A percentile compares a stretch with the other conserved stretches of the same genome.
Conservation (phyloP, 1,284 basidiomycete species). For the Boletus mariae region DNA sequence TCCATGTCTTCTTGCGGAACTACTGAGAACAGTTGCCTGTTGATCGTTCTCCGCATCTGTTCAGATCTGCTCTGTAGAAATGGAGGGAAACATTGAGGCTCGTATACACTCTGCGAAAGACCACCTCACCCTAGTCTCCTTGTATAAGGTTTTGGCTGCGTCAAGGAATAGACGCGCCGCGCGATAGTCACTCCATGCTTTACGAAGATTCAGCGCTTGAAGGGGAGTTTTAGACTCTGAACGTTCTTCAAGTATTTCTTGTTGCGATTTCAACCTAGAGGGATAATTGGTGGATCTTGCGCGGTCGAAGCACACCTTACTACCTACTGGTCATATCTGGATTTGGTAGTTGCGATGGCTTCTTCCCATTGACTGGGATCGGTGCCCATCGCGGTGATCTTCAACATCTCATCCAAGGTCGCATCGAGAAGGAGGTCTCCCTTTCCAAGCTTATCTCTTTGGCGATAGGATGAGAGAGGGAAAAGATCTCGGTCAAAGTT, state of each 20-base stretch:
- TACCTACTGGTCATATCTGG: too few relatives aligned
- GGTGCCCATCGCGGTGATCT: too few relatives aligned
- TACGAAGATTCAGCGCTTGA: neutral
- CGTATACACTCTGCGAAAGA: neutral
- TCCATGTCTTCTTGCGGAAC: neutral
- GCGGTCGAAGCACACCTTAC: too few relatives aligned
- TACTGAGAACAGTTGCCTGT: neutral
- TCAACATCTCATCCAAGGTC: too few relatives aligned
- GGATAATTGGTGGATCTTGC: too few relatives aligned
- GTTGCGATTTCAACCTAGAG: neutral
- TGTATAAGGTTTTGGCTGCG: neutral
- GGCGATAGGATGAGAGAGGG: neutral
- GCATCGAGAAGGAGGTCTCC: too few relatives aligned
- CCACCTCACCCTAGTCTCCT: neutral
- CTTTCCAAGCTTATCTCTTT: too few relatives aligned
- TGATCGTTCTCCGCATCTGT: neutral
- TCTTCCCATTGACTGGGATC: too few relatives aligned
- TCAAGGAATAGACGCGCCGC: neutral
- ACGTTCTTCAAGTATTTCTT: neutral
- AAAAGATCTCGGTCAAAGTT: constrained; percentile 3
- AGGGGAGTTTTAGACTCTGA: neutral
- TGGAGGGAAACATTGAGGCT: neutral
- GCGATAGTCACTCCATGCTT: neutral
- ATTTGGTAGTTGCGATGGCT: too few relatives aligned
- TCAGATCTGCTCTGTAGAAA: neutral